A percentile compares a stretch with the other conserved stretches of the same genome.
Evolutionary conservation across 2,329 filamentous ascomycete genomes (phyloP).

Genomic region (Dactylellina haptotyla): DNA sequence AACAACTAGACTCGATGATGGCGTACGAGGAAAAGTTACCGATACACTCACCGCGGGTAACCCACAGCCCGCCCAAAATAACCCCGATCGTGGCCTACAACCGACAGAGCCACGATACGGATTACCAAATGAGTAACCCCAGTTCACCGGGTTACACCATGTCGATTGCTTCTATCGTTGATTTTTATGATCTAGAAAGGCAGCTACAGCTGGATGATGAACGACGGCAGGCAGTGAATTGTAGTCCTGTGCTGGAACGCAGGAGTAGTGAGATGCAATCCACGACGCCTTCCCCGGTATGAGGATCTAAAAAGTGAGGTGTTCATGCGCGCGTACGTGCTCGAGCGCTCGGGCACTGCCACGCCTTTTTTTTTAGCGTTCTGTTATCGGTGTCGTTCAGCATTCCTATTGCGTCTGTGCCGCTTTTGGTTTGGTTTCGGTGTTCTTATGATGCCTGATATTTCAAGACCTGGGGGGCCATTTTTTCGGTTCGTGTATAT

Average conservation of each 20-base stretch:
- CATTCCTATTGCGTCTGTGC: no score
- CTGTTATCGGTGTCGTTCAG: not conserved
- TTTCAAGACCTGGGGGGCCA: not conserved
- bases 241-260: conserved; percentile 46
- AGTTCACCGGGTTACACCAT: conserved; percentile 48
- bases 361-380: not conserved
- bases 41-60: not conserved
- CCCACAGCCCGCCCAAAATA: conserved; percentile 12
- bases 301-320: not conserved
- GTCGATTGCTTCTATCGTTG: conserved; percentile 46
- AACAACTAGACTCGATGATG: conserved; percentile 28
- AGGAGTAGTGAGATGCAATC: conserved; percentile 36
- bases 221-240: conserved; percentile 38
- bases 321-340: not conserved
- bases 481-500: conserved; percentile 9
- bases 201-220: conserved; percentile 51
- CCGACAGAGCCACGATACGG: conserved; percentile 34
- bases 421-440: not conserved
- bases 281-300: not conserved
- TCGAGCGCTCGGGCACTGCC: not conserved
- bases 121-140: conserved; percentile 34
- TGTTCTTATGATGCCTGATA: conserved; percentile 6
- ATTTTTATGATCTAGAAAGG: conserved; percentile 50
- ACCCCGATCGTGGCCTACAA: conserved; percentile 14
- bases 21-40: conserved; percentile 24